Evolutionary conservation across 2,329 filamentous ascomycete species (phyloP).

Genomic region (Calonectria pseudoturangicola): DNA sequence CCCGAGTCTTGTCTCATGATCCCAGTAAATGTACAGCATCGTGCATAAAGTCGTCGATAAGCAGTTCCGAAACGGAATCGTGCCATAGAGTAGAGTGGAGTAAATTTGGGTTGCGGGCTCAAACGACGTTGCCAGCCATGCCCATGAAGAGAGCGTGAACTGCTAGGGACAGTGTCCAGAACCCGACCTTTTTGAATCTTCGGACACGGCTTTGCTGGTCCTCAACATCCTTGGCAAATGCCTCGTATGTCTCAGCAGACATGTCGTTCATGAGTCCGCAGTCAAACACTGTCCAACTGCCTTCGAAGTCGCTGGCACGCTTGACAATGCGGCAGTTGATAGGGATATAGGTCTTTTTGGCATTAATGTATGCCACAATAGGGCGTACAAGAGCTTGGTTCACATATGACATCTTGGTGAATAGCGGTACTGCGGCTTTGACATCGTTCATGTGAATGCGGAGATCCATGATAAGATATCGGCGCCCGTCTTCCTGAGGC

Average conservation of each 20-base stretch:
- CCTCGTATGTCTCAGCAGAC: slow-evolving; percentile 94
- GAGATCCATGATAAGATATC: slow-evolving; percentile 94
- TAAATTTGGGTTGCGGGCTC: slow-evolving; percentile 34
- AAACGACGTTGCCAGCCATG: slow-evolving; percentile 87
- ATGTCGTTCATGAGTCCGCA: slow-evolving; percentile 95
- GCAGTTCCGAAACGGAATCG: slow-evolving; percentile 28
- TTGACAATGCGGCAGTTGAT: slow-evolving; percentile 97
- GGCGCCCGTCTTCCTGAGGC: slow-evolving; percentile 75
- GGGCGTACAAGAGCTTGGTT: slow-evolving; percentile 96
- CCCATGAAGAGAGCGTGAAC: slow-evolving; percentile 96
- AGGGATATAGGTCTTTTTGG: slow-evolving; percentile 94
- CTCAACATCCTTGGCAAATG: slow-evolving; percentile 92
- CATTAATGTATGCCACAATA: slow-evolving; percentile 99
- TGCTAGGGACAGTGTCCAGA: slow-evolving; percentile 95
- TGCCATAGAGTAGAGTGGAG: slow-evolving; percentile 37
- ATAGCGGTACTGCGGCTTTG: slow-evolving; percentile 92
- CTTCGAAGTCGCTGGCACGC: slow-evolving; percentile 90
- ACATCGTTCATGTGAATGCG: slow-evolving; percentile 97
- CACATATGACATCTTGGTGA: slow-evolving; percentile 93
- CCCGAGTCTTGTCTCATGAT: slow-evolving; percentile 25
- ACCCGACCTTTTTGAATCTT: slow-evolving; percentile 94
- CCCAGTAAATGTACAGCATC: slow-evolving; percentile 43
- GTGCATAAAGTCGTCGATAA: slow-evolving; percentile 38
- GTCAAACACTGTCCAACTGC: slow-evolving; percentile 95
- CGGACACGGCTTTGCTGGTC: slow-evolving; percentile 91